Conservation (phyloP, 345 rosid genomes). For the Salix suchowensis region DNA sequence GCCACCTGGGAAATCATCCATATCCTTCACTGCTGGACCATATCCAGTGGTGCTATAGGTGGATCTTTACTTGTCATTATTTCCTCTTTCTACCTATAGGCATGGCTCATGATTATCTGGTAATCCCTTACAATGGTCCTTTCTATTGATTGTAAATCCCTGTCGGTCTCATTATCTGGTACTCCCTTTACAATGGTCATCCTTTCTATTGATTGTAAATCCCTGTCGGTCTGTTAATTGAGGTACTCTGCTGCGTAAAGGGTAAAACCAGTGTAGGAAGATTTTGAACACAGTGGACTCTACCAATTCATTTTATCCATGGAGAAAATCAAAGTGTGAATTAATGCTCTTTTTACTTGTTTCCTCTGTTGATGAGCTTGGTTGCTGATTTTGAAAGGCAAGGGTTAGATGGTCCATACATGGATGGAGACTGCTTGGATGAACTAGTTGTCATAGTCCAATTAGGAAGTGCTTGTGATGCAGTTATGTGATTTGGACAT, state of each 20-base stretch:
- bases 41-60: neutral
- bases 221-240: neutral
- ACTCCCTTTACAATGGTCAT: neutral
- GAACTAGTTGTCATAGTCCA: neutral
- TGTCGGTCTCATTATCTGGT: neutral
- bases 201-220: neutral
- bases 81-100: neutral
- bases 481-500: neutral
- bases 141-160: neutral
- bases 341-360: neutral
- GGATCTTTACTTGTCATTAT: neutral
- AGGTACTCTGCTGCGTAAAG: neutral
- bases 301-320: neutral
- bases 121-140: neutral
- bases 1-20: neutral
- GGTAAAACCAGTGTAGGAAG: neutral
- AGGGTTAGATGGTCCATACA: conserved; percentile 2
- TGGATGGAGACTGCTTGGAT: conserved; percentile 1
- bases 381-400: conserved; percentile 2
- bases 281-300: neutral
- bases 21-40: neutral
- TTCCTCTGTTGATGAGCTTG: neutral
- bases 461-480: conserved; percentile 10
- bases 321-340: neutral
- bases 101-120: neutral